Evolutionary conservation across 345 rosid genomes (phyloP), one percentile per base, ranked within the genome.

Genomic region (Lepidium aucheri): DNA sequence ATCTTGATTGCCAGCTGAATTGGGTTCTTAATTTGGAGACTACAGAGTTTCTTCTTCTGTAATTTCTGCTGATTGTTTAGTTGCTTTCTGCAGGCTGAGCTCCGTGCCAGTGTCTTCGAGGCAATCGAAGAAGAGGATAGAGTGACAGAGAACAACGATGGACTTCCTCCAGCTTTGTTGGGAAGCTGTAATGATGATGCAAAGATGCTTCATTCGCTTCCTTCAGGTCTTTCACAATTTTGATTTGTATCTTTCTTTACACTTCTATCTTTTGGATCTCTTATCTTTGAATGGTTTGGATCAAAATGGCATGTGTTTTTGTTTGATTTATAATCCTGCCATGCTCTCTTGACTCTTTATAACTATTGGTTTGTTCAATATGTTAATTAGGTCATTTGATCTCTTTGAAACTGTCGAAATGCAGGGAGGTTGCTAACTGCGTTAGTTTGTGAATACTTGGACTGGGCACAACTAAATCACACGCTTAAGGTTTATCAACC

Each of bases 121-220:
- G 99, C 99, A 44, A 94, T 94, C 15, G 97, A 94, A 81, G 95
- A 91, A 80, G 99, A 94, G 63, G 99, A 91, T 76, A 77, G 54
- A 16, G 93, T 89, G 12, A 70, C 87, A 63, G 95, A 95, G 33
- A 84, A 74, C 35, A 89, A 85, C 0, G 94, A 90, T 74, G 91
- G 86, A 4, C 70, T 90, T 20, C 93, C 95, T 66, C 93, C 95
- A 72, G 96, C 99, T 36, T 70, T 94, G 65, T 70, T 94, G 82
- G 99, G 97, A 28, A 94, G 95, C 85, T 94, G 96, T 75, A 91
- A 87, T 50, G 96, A 91, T 22, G 86, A 86, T 47, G 97, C 99
- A 7, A 95, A 81, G 72, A 83, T 81, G 60, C 96, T 95, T 69
- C 97, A 95, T 77, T 91, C 95, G 62, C 85, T 90, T 55, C 89